A percentile compares a stretch with the other conserved stretches of the same genome.
Conservation (phyloP, 306 rosid genomes). For the Medicago ruthenica region DNA sequence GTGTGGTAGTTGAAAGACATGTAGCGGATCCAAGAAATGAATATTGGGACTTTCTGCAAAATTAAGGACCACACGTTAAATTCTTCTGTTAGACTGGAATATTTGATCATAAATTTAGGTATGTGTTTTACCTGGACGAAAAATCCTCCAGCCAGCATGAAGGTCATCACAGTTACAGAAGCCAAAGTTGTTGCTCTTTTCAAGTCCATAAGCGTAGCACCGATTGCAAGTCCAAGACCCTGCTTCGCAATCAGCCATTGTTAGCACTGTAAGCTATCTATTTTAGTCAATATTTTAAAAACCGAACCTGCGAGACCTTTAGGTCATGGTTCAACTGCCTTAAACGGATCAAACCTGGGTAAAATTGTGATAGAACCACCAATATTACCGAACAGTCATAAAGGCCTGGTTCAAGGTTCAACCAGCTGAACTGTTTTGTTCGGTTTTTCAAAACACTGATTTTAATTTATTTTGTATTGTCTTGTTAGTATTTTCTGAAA, state of each 20-base stretch:
- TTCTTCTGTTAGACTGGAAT: background rate
- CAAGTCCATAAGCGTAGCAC: slow-evolving; percentile 89
- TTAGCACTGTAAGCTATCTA: slow-evolving; percentile 17
- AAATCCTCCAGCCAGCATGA: slow-evolving; percentile 99
- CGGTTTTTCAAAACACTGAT: background rate
- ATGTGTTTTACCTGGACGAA: slow-evolving; percentile 71
- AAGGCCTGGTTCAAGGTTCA: background rate
- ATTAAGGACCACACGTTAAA: slow-evolving; percentile 3
- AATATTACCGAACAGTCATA: background rate
- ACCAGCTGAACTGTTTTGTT: background rate
- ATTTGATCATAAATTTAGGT: background rate
- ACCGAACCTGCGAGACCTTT: background rate
- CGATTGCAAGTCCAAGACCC: slow-evolving; percentile 97
- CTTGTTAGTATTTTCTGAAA: slow-evolving; percentile 21
- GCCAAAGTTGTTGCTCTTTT: slow-evolving; percentile 94
- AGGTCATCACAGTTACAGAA: slow-evolving; percentile 98
- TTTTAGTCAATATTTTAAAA: slow-evolving; percentile 1
- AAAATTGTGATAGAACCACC: background rate
- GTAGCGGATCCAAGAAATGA: slow-evolving; percentile 88
- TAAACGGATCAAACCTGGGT: background rate
- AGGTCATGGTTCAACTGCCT: background rate
- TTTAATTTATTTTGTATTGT: background rate
- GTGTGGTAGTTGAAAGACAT: slow-evolving; percentile 98
- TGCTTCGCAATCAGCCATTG: slow-evolving; percentile 43
- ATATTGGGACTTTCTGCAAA: slow-evolving; percentile 82